Evolutionary conservation across 768 basidiomycete genomes (phyloP).

Genomic region (Termitomyces sp.): DNA sequence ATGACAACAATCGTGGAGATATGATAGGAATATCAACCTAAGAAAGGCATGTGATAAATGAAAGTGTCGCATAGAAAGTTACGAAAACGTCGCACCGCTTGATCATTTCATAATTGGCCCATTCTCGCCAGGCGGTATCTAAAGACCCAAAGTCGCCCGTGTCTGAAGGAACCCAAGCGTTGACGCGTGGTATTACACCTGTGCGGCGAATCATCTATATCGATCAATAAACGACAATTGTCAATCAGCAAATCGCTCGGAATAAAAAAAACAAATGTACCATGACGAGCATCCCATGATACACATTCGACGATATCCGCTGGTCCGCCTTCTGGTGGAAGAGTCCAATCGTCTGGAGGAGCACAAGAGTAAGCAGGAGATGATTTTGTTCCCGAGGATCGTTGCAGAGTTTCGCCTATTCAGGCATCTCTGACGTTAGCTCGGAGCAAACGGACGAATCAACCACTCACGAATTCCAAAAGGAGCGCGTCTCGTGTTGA

Average conservation of each 20-base stretch:
- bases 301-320: constrained; percentile 45
- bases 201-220: constrained; percentile 44
- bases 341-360: constrained; percentile 55
- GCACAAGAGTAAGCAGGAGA: constrained; percentile 44
- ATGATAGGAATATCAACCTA: constrained; percentile 46
- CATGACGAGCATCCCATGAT: constrained; percentile 58
- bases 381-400: constrained; percentile 34
- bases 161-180: constrained; percentile 41
- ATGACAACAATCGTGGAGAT: constrained; percentile 54
- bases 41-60: constrained; percentile 4
- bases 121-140: constrained; percentile 50
- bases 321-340: constrained; percentile 49
- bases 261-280: constrained; percentile 28
- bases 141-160: constrained; percentile 29
- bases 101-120: constrained; percentile 52
- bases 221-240: not conserved
- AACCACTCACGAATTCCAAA: constrained; percentile 49
- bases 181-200: constrained; percentile 39
- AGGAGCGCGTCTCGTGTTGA: constrained; percentile 45
- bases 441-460: constrained; percentile 3
- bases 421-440: constrained; percentile 9
- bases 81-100: constrained; percentile 41
- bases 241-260: not conserved
- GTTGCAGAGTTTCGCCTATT: constrained; percentile 34
- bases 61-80: constrained; percentile 2